Evolutionary conservation across 1,284 basidiomycete genomes (phyloP).

Genomic region (Naganishia sp.): DNA sequence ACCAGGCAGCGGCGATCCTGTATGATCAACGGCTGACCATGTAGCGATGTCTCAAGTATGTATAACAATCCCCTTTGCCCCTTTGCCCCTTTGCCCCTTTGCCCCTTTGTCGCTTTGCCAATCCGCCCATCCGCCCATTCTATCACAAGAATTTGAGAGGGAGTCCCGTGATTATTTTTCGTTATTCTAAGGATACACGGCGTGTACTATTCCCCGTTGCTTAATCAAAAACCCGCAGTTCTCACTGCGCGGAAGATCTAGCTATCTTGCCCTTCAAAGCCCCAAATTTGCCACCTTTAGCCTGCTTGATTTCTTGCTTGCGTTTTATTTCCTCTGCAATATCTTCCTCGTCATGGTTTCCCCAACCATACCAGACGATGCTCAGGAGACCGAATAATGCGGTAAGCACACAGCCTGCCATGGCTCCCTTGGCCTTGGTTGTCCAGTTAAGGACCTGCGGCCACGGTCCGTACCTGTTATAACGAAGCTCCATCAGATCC

Average conservation of each 20-base stretch:
- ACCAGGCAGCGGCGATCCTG: too few species aligned
- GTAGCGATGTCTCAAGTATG: too few species aligned
- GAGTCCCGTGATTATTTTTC: too few species aligned
- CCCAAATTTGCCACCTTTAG: conserved; percentile 34
- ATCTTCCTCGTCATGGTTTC: conserved; percentile 72
- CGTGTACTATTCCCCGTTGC: too few species aligned
- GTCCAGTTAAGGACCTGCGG: conserved; percentile 73
- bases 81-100: too few species aligned
- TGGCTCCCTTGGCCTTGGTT: conserved; percentile 68
- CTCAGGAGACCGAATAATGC: conserved; percentile 76
- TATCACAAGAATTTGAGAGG: too few species aligned
- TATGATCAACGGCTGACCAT: too few species aligned
- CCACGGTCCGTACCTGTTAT: conserved; percentile 63
- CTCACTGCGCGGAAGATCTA: neutral
- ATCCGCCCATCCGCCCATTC: too few species aligned
- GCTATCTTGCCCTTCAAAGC: conserved; percentile 31
- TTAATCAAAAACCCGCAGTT: too few species aligned
- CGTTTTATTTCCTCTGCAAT: conserved; percentile 68
- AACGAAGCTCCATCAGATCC: neutral
- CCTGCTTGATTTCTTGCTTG: conserved; percentile 60
- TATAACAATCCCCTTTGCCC: too few species aligned
- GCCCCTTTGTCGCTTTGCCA: too few species aligned
- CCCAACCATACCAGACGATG: conserved; percentile 79
- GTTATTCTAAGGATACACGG: too few species aligned
- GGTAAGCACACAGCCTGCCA: conserved; percentile 80